Percentiles rank a stretch among this genome's conserved stretches.
These are phyloP conservation scores for Xylaria flabelliformis DNA, from an alignment of 495 filamentous ascomycete genomes.

Conservation along the genomic window DNA sequence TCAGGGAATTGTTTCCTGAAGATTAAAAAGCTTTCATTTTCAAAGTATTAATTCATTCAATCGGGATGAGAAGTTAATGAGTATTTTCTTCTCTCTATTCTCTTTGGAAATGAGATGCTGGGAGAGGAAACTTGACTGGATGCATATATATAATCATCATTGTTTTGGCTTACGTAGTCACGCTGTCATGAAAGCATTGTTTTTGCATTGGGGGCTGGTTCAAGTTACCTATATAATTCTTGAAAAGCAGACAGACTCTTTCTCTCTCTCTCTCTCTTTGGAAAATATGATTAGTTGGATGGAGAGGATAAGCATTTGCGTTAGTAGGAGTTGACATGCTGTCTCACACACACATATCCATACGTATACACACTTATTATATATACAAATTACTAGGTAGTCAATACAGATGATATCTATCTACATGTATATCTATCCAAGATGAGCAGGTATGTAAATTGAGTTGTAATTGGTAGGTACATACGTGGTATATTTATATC, in stretches of 20 bases:
- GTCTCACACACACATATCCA: not conserved
- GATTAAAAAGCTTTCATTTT: conserved; percentile 57
- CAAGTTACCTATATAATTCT: not conserved
- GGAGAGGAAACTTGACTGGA: not conserved
- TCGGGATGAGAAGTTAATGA: not conserved
- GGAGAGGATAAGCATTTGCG: not conserved
- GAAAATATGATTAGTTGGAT: not conserved
- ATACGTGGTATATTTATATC: not conserved
- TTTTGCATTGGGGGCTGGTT: not conserved
- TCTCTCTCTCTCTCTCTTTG: not conserved
- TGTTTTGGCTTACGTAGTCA: not conserved
- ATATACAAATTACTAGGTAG: not conserved
- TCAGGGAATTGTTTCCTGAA: conserved; percentile 84
- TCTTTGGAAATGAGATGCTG: not conserved
- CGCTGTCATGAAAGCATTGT: not conserved
- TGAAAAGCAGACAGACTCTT: not conserved
- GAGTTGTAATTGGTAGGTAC: not conserved
- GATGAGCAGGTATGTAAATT: not conserved
- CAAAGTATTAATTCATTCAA: not conserved
- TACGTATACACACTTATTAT: not conserved
- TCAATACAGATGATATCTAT: not conserved
- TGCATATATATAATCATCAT: not conserved
- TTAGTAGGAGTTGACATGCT: not conserved
- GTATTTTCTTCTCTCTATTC: not conserved
- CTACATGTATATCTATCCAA: not conserved